Conservation (phyloP, 768 basidiomycete genomes). For the Podaxis sp. region DNA sequence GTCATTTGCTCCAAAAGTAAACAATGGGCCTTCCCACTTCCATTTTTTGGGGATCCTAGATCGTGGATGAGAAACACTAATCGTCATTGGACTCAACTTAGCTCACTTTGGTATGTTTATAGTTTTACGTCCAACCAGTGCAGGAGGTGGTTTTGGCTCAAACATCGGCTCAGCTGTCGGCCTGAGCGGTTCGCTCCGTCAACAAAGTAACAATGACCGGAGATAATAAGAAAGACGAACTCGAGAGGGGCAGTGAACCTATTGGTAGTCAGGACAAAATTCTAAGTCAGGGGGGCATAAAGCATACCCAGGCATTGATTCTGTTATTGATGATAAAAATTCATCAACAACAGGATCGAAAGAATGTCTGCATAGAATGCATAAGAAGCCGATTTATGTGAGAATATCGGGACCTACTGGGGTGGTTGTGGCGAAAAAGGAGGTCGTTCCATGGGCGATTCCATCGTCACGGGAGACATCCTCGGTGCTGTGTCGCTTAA, state of each 20-base stretch:
- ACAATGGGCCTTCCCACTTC: conserved; percentile 61
- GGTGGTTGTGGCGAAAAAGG: neutral
- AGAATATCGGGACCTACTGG: neutral
- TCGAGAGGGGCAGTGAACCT: conserved; percentile 8
- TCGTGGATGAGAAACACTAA: neutral
- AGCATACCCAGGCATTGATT: conserved; percentile 9
- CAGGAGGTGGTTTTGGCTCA: conserved; percentile 9
- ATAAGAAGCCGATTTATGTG: neutral
- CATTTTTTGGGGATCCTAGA: conserved; percentile 55
- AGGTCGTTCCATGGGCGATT: neutral
- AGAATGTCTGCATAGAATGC: neutral
- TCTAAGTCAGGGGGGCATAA: neutral
- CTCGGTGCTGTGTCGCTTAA: neutral
- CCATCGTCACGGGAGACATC: neutral
- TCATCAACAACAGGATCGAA: neutral
- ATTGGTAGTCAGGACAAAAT: neutral
- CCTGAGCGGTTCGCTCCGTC: neutral
- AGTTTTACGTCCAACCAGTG: neutral
- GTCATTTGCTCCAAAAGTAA: conserved; percentile 31
- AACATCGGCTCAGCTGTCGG: neutral
- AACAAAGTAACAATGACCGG: too few species aligned
- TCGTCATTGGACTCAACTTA: neutral
- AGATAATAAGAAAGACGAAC: conserved; percentile 2
- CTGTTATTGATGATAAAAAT: conserved; percentile 4
- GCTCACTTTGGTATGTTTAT: conserved; percentile 2